Percentiles rank a stretch among this genome's conserved stretches.
These are phyloP conservation scores for Solanum megistacrolobum DNA, from an alignment of 257 asterid species.

Conservation along the genomic window DNA sequence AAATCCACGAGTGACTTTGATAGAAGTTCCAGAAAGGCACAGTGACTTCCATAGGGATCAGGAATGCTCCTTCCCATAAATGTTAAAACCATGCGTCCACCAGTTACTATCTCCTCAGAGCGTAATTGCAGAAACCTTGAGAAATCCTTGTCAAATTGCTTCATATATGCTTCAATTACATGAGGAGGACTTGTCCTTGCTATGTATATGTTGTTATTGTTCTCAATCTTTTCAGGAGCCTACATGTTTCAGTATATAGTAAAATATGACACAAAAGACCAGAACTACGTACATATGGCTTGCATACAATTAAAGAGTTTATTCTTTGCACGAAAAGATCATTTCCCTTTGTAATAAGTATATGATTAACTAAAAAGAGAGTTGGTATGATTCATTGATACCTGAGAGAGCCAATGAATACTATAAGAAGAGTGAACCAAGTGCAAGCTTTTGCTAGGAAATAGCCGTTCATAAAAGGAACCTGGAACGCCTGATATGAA, in stretches of 20 bases:
- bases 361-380: background rate
- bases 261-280: background rate
- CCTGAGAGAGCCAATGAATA: background rate
- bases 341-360: background rate
- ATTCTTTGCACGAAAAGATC: background rate
- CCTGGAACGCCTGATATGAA: background rate
- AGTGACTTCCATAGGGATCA: background rate
- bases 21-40: background rate
- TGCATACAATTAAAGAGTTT: background rate
- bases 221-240: slow-evolving; percentile 21
- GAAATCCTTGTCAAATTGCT: slow-evolving; percentile 20
- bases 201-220: slow-evolving; percentile 11
- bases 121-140: slow-evolving; percentile 12
- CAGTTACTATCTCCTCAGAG: slow-evolving; percentile 11
- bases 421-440: background rate
- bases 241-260: background rate
- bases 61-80: slow-evolving; percentile 9
- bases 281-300: background rate
- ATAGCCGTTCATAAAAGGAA: background rate
- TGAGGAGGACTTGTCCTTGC: slow-evolving; percentile 14
- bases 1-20: slow-evolving; percentile 1
- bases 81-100: slow-evolving; percentile 26
- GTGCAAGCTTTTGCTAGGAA: background rate
- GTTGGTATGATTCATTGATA: background rate
- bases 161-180: slow-evolving; percentile 14